These are phyloP conservation scores for Amoebophrya sp. DNA, from an alignment of 169 alveolate species.

Conservation along the genomic window DNA sequence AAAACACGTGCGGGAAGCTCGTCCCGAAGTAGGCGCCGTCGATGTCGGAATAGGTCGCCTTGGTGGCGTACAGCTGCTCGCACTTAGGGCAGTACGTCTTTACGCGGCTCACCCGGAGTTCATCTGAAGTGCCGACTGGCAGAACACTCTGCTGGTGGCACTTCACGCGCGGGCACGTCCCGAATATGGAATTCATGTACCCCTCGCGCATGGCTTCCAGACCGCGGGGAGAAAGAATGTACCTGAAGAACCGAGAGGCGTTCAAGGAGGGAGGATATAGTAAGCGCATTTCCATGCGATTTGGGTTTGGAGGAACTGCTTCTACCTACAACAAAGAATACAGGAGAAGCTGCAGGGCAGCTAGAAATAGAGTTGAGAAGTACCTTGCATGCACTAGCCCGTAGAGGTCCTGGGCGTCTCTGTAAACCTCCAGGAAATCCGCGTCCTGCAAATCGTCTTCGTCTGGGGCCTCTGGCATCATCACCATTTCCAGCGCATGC, in stretches of 20 bases:
- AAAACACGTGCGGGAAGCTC: constrained; percentile 67
- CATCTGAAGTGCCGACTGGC: constrained; percentile 68
- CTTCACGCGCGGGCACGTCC: constrained; percentile 89
- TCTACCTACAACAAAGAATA: too few relatives aligned
- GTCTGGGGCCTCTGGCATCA: constrained; percentile 47
- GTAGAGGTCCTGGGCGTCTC: constrained; percentile 82
- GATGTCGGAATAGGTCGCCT: constrained; percentile 44
- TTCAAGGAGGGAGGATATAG: background rate
- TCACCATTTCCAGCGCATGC: constrained; percentile 56
- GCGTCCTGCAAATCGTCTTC: constrained; percentile 22
- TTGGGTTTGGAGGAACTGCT: too few relatives aligned
- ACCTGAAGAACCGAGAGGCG: background rate
- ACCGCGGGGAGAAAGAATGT: background rate
- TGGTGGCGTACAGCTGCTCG: constrained; percentile 72
- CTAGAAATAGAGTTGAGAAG: too few relatives aligned
- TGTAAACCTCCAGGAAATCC: constrained; percentile 24
- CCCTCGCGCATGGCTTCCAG: constrained; percentile 1
- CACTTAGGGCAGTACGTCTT: constrained; percentile 91
- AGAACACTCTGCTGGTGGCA: constrained; percentile 84
- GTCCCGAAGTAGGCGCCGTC: constrained; percentile 86
- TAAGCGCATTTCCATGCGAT: background rate
- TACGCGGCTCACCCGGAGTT: constrained; percentile 74
- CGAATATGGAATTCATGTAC: constrained; percentile 47
- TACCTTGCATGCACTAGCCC: constrained; percentile 85
- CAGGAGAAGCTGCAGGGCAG: too few relatives aligned